Conservation (phyloP, 192 early-diverging fungal genomes). For the Podila verticillata region DNA sequence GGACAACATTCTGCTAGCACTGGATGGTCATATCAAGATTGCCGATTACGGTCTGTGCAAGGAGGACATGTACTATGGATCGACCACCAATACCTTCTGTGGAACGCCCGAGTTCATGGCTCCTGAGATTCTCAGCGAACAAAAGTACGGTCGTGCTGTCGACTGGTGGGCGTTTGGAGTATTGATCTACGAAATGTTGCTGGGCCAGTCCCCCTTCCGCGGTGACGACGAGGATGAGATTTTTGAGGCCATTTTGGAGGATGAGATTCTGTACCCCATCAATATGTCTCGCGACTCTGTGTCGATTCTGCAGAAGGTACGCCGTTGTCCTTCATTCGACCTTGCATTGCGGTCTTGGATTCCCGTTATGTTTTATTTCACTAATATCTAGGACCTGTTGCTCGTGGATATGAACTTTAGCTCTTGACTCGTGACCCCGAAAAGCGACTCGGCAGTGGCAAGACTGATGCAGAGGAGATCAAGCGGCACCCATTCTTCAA, state of each 20-base stretch:
- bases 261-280: constrained; percentile 94
- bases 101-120: constrained; percentile 99
- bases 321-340: background rate
- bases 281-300: constrained; percentile 95
- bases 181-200: constrained; percentile 89
- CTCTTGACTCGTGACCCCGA: constrained; percentile 90
- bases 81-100: constrained; percentile 94
- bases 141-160: constrained; percentile 95
- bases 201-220: constrained; percentile 92
- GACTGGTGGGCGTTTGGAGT: constrained; percentile 99
- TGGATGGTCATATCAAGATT: constrained; percentile 97
- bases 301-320: constrained; percentile 86
- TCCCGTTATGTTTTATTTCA: background rate
- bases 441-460: constrained; percentile 84
- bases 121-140: constrained; percentile 95
- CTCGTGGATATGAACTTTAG: constrained; percentile 46
- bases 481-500: constrained; percentile 94
- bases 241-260: constrained; percentile 96
- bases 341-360: background rate
- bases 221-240: constrained; percentile 99
- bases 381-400: background rate
- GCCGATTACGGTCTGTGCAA: constrained; percentile 99
- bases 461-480: constrained; percentile 91
- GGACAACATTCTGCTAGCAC: constrained; percentile 93
- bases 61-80: constrained; percentile 91